These are phyloP conservation scores for Vitis hybrid DNA, from an alignment of 177 flowering plant species.

Conservation along the genomic window DNA sequence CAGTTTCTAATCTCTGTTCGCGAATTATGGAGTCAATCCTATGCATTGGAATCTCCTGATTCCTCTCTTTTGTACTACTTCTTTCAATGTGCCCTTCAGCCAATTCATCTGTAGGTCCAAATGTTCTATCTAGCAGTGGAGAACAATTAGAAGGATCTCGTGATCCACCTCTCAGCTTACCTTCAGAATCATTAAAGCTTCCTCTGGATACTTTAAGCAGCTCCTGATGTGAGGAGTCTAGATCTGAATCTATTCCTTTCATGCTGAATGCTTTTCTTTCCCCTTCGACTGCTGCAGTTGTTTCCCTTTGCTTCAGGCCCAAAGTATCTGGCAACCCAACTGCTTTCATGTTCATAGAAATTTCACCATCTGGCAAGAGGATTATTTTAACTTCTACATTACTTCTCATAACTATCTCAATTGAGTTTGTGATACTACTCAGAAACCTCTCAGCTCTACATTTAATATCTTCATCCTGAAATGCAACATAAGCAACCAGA, in stretches of 20 bases:
- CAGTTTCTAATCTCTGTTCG: constrained; percentile 86
- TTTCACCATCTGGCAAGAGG: constrained; percentile 41
- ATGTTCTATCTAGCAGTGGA: constrained; percentile 18
- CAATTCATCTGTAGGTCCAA: constrained; percentile 15
- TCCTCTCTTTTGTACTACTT: constrained; percentile 28
- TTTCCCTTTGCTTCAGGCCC: constrained; percentile 25
- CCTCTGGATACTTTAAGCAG: constrained; percentile 23
- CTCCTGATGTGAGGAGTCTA: constrained; percentile 20
- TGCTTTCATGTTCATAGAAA: constrained; percentile 17
- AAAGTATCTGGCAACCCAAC: constrained; percentile 21
- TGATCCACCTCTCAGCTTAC: constrained; percentile 22
- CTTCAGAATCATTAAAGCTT: constrained; percentile 31
- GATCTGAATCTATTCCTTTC: constrained; percentile 17
- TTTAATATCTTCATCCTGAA: constrained; percentile 60
- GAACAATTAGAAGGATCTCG: constrained; percentile 22
- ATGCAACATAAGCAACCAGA: constrained; percentile 68
- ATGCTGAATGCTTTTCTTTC: constrained; percentile 19
- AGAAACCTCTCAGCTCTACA: constrained; percentile 83
- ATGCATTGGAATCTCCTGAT: constrained; percentile 54
- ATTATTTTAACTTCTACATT: constrained; percentile 77
- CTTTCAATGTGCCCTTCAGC: constrained; percentile 26
- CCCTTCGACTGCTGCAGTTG: constrained; percentile 15
- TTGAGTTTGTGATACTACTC: constrained; percentile 88
- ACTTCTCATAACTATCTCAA: constrained; percentile 72
- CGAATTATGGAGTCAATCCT: constrained; percentile 74